Evolutionary conservation across 768 basidiomycete genomes (phyloP).

Genomic region (Russula vinacea): DNA sequence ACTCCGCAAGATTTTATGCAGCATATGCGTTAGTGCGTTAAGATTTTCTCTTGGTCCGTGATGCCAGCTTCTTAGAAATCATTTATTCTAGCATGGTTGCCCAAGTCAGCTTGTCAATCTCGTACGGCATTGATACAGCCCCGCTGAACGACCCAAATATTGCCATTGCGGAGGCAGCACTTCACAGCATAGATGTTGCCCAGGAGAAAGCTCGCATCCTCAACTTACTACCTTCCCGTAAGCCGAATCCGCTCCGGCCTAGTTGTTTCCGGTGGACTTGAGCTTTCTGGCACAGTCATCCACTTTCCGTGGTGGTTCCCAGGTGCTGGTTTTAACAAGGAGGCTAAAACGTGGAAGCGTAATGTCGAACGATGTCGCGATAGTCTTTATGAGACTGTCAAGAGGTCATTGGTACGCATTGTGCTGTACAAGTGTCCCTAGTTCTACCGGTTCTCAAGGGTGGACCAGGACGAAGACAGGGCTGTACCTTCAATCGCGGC

Average conservation of each 20-base stretch:
- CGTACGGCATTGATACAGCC: constrained; percentile 47
- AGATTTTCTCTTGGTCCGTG: neutral
- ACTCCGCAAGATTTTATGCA: constrained; percentile 41
- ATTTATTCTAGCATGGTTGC: constrained; percentile 34
- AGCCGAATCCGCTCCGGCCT: constrained; percentile 15
- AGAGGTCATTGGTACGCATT: constrained; percentile 29
- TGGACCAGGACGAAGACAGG: constrained; percentile 9
- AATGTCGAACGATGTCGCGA: constrained; percentile 29
- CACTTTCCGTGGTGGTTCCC: constrained; percentile 35
- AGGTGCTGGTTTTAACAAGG: constrained; percentile 33
- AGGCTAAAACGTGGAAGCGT: constrained; percentile 26
- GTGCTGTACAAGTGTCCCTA: neutral
- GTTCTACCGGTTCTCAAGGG: neutral
- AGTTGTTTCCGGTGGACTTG: neutral
- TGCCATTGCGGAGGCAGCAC: constrained; percentile 41
- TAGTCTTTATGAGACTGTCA: constrained; percentile 31
- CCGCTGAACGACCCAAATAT: constrained; percentile 46
- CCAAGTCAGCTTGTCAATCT: constrained; percentile 41
- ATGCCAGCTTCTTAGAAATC: neutral
- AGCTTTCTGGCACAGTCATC: constrained; percentile 26
- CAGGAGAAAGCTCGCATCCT: constrained; percentile 46
- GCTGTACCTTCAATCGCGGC: constrained; percentile 16
- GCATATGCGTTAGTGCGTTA: constrained; percentile 40
- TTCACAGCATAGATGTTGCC: constrained; percentile 37
- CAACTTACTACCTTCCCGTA: constrained; percentile 38